Conservation (phyloP, 768 basidiomycete genomes). For the Neoboletus magnificus region DNA sequence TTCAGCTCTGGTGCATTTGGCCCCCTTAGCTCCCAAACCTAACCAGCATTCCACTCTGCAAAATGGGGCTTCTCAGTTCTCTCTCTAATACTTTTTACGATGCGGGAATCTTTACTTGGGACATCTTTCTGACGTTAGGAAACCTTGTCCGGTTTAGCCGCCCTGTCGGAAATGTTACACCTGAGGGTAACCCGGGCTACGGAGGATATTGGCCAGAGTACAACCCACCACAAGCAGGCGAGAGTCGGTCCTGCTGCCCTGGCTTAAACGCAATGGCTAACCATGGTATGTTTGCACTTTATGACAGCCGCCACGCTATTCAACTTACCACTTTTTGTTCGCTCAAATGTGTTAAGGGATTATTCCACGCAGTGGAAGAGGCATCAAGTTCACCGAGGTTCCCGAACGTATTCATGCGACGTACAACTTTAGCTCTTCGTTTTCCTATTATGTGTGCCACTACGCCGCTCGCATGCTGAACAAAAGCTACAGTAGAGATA, state of each 20-base stretch:
- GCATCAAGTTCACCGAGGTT: conserved; percentile 55
- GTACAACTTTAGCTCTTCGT: conserved; percentile 68
- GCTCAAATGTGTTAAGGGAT: conserved; percentile 38
- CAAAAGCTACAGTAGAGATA: conserved; percentile 54
- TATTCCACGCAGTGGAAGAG: conserved; percentile 59
- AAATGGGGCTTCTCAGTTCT: conserved; percentile 6
- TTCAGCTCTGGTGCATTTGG: not conserved
- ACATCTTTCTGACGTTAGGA: conserved; percentile 13
- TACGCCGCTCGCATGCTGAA: conserved; percentile 55
- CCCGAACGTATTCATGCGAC: conserved; percentile 41
- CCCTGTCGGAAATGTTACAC: conserved; percentile 54
- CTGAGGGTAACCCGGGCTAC: conserved; percentile 49
- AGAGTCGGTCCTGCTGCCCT: conserved; percentile 70
- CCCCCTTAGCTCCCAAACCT: not conserved
- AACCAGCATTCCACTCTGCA: not conserved
- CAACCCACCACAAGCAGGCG: conserved; percentile 51
- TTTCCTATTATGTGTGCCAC: conserved; percentile 62
- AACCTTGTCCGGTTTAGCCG: too few species aligned
- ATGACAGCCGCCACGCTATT: conserved; percentile 33
- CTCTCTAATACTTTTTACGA: conserved; percentile 3
- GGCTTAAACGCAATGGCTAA: conserved; percentile 78
- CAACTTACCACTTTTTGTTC: not conserved
- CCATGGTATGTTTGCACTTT: conserved; percentile 57
- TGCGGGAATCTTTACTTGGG: conserved; percentile 5
- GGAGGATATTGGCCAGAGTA: conserved; percentile 70